Conservation (phyloP, 371 early-diverging fungal species). For the Sanchytrium tribonematis region DNA sequence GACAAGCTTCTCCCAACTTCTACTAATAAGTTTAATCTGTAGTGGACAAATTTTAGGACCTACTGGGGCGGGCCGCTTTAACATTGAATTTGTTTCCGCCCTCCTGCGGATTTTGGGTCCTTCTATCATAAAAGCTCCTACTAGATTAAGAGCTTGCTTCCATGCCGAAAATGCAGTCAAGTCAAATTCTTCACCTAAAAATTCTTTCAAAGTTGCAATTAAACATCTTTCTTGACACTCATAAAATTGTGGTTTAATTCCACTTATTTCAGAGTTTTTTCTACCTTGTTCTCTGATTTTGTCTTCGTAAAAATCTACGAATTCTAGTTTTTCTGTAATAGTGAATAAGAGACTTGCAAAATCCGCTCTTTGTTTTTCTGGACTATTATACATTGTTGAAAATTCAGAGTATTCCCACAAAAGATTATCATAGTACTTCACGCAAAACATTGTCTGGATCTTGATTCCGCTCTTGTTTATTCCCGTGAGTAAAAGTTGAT, state of each 20-base stretch:
- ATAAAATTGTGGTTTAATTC: neutral
- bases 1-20: neutral
- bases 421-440: neutral
- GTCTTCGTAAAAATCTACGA: neutral
- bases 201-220: neutral
- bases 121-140: neutral
- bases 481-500: neutral
- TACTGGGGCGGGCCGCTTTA: neutral
- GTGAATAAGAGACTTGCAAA: neutral
- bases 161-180: neutral
- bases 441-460: neutral
- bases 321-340: neutral
- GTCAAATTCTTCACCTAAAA: neutral
- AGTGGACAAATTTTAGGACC: neutral
- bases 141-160: neutral
- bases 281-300: neutral
- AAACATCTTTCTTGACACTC: neutral
- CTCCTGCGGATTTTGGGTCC: neutral
- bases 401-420: neutral
- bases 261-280: neutral
- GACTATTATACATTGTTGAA: neutral
- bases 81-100: neutral
- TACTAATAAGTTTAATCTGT: neutral
- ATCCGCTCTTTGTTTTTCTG: neutral
- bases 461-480: neutral